Conservation (phyloP, 2,329 filamentous ascomycete species). For the Fusarium sp. region DNA sequence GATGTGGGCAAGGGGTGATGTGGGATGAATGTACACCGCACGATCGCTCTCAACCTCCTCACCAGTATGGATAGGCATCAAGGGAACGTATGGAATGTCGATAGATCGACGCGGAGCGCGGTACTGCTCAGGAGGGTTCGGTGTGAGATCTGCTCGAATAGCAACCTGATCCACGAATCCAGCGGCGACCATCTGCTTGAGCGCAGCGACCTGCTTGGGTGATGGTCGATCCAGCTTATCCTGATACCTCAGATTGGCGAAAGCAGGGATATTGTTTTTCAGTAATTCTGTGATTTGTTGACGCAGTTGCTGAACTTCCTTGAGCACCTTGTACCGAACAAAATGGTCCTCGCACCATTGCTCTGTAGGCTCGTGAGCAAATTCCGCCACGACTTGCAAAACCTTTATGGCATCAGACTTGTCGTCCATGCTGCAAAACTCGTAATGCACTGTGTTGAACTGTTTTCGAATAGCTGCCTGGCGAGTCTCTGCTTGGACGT, state of each 20-base stretch:
- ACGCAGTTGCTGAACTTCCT: slow-evolving; percentile 86
- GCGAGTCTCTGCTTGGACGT: slow-evolving; percentile 77
- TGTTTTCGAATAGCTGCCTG: slow-evolving; percentile 71
- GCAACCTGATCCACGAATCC: slow-evolving; percentile 96
- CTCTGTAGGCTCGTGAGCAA: slow-evolving; percentile 78
- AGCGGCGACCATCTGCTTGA: slow-evolving; percentile 92
- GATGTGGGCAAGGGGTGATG: slow-evolving; percentile 80
- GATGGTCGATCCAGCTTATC: slow-evolving; percentile 70
- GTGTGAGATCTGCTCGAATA: slow-evolving; percentile 88
- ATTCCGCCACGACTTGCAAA: slow-evolving; percentile 88
- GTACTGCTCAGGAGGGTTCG: slow-evolving; percentile 73
- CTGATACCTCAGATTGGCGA: slow-evolving; percentile 65
- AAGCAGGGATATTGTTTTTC: slow-evolving; percentile 77
- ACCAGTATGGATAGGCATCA: slow-evolving; percentile 73
- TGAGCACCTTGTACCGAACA: slow-evolving; percentile 86
- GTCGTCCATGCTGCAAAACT: slow-evolving; percentile 84
- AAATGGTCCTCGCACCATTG: slow-evolving; percentile 86
- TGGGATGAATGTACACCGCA: slow-evolving; percentile 88
- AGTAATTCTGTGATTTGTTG: slow-evolving; percentile 86
- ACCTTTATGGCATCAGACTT: slow-evolving; percentile 90
- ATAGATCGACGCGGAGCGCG: slow-evolving; percentile 86
- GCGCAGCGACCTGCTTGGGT: slow-evolving; percentile 76
- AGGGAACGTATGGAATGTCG: slow-evolving; percentile 90
- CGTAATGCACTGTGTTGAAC: slow-evolving; percentile 78
- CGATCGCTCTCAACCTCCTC: slow-evolving; percentile 63